phyloP scores from a whole-genome alignment of 2,329 filamentous ascomycete species.

The Fusarium nematophilum region DNA sequence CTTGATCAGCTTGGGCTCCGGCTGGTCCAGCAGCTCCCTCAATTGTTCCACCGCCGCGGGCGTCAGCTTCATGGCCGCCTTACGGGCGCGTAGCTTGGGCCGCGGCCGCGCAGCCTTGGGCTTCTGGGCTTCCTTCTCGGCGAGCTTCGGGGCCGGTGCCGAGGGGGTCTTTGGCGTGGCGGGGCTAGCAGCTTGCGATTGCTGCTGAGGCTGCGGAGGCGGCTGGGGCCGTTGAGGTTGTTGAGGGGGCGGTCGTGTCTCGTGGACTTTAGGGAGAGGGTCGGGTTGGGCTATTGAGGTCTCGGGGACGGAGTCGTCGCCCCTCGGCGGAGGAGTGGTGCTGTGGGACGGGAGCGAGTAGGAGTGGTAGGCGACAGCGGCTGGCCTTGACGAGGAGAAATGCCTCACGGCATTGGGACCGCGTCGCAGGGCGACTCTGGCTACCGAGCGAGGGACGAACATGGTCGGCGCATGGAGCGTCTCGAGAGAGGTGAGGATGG shows the following conservation, averaged over 20 bases:
- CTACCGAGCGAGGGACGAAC: constrained; percentile 56
- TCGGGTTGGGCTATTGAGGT: constrained; percentile 60
- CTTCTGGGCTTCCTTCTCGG: constrained; percentile 76
- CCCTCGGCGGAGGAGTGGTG: constrained; percentile 54
- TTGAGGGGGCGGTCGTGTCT: constrained; percentile 59
- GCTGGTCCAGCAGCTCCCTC: constrained; percentile 80
- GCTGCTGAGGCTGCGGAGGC: constrained; percentile 28
- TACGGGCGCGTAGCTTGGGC: constrained; percentile 70
- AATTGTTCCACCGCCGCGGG: constrained; percentile 84
- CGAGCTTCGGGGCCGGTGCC: constrained; percentile 47
- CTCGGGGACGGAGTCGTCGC: constrained; percentile 56
- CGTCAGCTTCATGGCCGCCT: constrained; percentile 91
- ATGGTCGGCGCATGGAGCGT: constrained; percentile 50
- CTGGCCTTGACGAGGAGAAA: constrained; percentile 52
- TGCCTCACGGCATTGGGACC: constrained; percentile 55
- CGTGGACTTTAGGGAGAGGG: constrained; percentile 61
- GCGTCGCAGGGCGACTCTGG: constrained; percentile 54
- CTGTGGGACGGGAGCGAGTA: constrained; percentile 61
- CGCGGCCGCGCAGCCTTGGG: constrained; percentile 60
- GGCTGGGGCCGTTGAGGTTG: constrained; percentile 35
- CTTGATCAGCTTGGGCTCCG: constrained; percentile 91
- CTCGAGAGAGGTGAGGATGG: neutral
- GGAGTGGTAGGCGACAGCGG: constrained; percentile 59
- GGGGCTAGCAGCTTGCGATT: constrained; percentile 31
- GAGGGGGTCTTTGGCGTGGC: constrained; percentile 49